These are phyloP conservation scores for Vaucheria bursata DNA, from an alignment of 352 stramenopile genomes.

Conservation along the genomic window DNA sequence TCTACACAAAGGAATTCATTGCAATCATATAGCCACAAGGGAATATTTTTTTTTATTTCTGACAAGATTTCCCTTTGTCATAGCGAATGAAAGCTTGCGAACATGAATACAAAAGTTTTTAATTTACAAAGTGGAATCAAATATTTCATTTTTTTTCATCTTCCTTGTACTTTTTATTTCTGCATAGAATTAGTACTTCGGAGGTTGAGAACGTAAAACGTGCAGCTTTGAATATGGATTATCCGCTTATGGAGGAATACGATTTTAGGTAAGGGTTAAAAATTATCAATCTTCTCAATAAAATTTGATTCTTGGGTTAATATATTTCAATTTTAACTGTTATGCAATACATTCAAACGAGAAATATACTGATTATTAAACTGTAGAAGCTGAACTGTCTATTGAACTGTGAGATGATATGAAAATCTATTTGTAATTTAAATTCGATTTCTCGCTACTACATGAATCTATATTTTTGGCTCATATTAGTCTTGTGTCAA, in stretches of 20 bases:
- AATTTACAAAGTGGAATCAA: too few species aligned
- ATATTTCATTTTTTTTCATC: neutral
- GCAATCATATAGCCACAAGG: too few species aligned
- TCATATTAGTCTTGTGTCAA: too few species aligned
- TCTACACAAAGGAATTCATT: too few species aligned
- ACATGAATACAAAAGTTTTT: too few species aligned
- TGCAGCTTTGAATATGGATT: constrained; percentile 60
- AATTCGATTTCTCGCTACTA: too few species aligned
- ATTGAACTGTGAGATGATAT: too few species aligned
- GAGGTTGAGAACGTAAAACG: constrained; percentile 49
- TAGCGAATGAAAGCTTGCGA: too few species aligned
- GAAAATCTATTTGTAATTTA: too few species aligned
- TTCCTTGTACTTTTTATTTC: neutral
- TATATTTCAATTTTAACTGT: neutral
- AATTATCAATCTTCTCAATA: neutral
- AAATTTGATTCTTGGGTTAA: neutral
- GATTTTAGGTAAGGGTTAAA: constrained; percentile 71
- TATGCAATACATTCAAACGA: neutral
- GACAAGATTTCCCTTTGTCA: too few species aligned
- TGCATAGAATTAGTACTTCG: neutral
- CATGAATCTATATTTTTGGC: too few species aligned
- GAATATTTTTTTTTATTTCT: too few species aligned
- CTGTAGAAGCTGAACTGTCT: neutral
- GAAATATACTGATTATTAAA: neutral
- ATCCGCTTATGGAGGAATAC: constrained; percentile 99